Conservation (phyloP, 2,329 filamentous ascomycete genomes). For the Graphiopsis chlorocephala region DNA sequence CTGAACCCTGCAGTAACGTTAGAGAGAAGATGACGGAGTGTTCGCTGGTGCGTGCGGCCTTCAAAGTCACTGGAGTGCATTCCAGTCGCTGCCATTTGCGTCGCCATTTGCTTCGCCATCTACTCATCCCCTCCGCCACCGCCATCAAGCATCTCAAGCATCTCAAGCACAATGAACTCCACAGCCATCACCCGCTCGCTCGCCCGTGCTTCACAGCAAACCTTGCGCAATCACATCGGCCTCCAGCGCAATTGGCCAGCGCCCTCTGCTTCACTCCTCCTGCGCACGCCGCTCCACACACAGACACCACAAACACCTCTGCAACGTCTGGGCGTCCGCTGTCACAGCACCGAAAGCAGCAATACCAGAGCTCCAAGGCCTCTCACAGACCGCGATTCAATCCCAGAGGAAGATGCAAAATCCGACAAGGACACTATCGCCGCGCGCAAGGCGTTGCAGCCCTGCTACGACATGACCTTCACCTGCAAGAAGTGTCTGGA, state of each 20-base stretch:
- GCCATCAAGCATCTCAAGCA: background rate
- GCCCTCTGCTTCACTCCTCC: conserved; percentile 17
- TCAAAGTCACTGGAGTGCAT: background rate
- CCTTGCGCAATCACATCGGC: conserved; percentile 32
- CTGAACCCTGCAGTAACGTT: background rate
- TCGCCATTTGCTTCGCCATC: background rate
- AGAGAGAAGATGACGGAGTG: background rate
- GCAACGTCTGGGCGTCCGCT: conserved; percentile 11
- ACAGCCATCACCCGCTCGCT: conserved; percentile 34
- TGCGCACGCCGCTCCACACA: conserved; percentile 11
- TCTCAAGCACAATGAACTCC: conserved; percentile 12
- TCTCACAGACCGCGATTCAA: conserved; percentile 30
- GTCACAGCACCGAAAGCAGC: conserved; percentile 16
- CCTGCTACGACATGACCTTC: conserved; percentile 83
- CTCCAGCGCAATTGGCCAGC: conserved; percentile 19
- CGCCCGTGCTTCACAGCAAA: conserved; percentile 32
- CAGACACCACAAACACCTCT: conserved; percentile 18
- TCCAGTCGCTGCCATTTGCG: conserved; percentile 1
- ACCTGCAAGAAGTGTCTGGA: conserved; percentile 77
- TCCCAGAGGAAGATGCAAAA: conserved; percentile 21
- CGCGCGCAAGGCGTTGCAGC: conserved; percentile 48
- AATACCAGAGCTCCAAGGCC: conserved; percentile 19
- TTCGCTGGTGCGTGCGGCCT: background rate
- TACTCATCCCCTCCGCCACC: background rate
- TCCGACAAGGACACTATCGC: conserved; percentile 33